phyloP scores from a whole-genome alignment of 768 basidiomycete genomes.

The Xerocomus potaroensis region DNA sequence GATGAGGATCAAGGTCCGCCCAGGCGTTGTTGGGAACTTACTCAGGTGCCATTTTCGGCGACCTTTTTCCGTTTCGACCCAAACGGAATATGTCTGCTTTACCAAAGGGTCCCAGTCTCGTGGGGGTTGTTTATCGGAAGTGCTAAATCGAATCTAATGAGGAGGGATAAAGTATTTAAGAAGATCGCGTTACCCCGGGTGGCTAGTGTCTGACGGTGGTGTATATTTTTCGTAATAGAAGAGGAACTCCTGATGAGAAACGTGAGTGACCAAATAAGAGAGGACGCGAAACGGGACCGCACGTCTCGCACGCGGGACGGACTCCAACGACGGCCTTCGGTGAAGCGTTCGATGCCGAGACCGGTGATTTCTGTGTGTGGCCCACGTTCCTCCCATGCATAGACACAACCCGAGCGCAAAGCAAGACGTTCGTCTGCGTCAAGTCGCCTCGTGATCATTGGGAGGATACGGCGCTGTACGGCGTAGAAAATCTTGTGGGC shows the following conservation, averaged over 20 bases:
- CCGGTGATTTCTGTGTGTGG: constrained; percentile 73
- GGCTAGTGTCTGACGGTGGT: constrained; percentile 41
- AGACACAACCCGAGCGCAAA: constrained; percentile 42
- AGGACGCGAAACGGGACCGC: constrained; percentile 23
- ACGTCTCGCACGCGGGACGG: constrained; percentile 82
- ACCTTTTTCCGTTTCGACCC: constrained; percentile 61
- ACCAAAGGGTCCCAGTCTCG: constrained; percentile 66
- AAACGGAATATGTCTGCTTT: constrained; percentile 83
- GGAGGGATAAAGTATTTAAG: constrained; percentile 1
- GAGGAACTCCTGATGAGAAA: constrained; percentile 62
- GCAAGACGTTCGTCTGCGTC: constrained; percentile 72
- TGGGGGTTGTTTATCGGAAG: constrained; percentile 48
- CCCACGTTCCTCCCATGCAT: constrained; percentile 71
- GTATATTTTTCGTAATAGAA: constrained; percentile 79
- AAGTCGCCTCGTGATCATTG: constrained; percentile 72
- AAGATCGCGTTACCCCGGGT: constrained; percentile 35
- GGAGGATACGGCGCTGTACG: constrained; percentile 55
- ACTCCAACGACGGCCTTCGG: constrained; percentile 80
- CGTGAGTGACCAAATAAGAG: constrained; percentile 8
- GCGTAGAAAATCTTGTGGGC: constrained; percentile 81
- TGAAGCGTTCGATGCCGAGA: constrained; percentile 80
- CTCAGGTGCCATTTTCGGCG: constrained; percentile 81
- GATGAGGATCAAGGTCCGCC: constrained; percentile 17
- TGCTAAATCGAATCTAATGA: constrained; percentile 21
- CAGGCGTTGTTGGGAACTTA: constrained; percentile 33